These are phyloP conservation scores for Excoecaria cochinchinensis DNA, from an alignment of 345 rosid species.

Conservation along the genomic window DNA sequence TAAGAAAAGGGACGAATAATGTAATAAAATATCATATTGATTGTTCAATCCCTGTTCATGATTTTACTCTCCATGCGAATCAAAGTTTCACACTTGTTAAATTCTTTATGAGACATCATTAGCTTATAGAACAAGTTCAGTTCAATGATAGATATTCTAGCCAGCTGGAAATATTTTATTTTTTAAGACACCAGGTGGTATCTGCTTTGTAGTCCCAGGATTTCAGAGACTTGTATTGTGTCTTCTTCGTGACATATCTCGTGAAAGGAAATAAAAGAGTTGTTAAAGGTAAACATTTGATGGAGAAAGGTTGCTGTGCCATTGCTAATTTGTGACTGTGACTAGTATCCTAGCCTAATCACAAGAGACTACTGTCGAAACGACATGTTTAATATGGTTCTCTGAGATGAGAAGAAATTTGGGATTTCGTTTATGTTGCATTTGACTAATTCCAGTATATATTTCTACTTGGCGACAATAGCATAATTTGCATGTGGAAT, in stretches of 20 bases:
- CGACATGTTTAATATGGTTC: neutral
- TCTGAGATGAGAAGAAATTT: neutral
- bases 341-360: neutral
- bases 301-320: too few species aligned
- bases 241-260: too few species aligned
- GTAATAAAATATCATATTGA: neutral
- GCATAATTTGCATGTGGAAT: neutral
- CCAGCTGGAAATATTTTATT: neutral
- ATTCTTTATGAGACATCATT: neutral
- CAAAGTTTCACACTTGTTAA: neutral
- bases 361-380: neutral
- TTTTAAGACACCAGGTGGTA: neutral
- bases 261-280: too few species aligned
- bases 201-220: too few species aligned
- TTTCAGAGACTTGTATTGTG: too few species aligned
- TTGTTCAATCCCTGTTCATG: neutral
- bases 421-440: neutral
- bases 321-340: too few species aligned
- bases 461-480: neutral
- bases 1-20: neutral
- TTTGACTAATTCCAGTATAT: constrained; percentile 7
- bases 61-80: neutral
- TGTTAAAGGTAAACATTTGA: too few species aligned
- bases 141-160: too few species aligned
- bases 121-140: too few species aligned